Evolutionary conservation across 352 stramenopile species (phyloP).

Genomic region (Phytophthora capsici): DNA sequence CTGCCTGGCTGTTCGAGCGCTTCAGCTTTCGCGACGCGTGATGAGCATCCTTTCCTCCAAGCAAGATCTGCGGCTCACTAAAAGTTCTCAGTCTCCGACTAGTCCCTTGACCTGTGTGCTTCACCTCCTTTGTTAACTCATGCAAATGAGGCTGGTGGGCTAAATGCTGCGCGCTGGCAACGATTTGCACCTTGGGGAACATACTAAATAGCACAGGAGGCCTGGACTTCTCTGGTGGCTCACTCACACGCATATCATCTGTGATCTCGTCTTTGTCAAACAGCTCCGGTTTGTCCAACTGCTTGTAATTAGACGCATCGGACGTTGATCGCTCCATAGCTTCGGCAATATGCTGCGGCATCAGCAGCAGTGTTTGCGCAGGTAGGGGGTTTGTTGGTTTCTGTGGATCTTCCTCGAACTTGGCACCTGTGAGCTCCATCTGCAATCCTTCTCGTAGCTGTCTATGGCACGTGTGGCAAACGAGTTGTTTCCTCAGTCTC

Average conservation of each 20-base stretch:
- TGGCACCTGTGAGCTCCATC: constrained; percentile 62
- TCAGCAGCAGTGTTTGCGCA: constrained; percentile 72
- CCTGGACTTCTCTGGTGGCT: constrained; percentile 65
- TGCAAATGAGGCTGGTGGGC: constrained; percentile 74
- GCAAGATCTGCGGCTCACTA: constrained; percentile 66
- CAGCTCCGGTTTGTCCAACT: constrained; percentile 68
- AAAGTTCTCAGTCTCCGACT: constrained; percentile 48
- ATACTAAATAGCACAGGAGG: constrained; percentile 72
- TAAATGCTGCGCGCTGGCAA: constrained; percentile 79
- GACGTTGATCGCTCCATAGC: constrained; percentile 69
- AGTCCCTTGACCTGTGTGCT: constrained; percentile 36
- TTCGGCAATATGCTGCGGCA: constrained; percentile 78
- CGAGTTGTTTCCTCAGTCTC: constrained; percentile 80
- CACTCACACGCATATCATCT: constrained; percentile 62
- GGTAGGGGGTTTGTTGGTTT: constrained; percentile 38
- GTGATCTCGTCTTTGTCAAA: constrained; percentile 86
- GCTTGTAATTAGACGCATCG: constrained; percentile 63
- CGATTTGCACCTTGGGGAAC: constrained; percentile 89
- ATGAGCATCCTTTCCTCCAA: constrained; percentile 42
- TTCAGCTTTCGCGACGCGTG: constrained; percentile 61
- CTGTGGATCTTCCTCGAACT: constrained; percentile 39
- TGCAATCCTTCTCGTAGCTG: constrained; percentile 85
- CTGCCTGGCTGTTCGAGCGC: constrained; percentile 68
- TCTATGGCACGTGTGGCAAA: constrained; percentile 85
- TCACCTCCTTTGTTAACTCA: constrained; percentile 50